Conservation (phyloP, 2,329 filamentous ascomycete genomes). For the Sordariomycetes sp. region DNA sequence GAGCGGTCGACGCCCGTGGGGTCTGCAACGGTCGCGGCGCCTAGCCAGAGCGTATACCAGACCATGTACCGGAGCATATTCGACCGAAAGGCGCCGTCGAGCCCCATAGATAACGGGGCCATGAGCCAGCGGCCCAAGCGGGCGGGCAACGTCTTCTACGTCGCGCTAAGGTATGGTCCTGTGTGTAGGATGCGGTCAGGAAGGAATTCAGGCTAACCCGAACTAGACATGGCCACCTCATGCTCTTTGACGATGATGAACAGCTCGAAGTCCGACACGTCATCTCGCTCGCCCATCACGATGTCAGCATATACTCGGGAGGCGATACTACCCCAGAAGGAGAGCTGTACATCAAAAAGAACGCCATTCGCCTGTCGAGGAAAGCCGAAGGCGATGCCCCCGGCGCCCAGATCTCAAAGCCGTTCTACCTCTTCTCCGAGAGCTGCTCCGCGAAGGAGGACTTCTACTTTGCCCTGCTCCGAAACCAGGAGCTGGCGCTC, state of each 20-base stretch:
- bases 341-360: conserved; percentile 91
- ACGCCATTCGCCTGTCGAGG: conserved; percentile 73
- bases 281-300: conserved; percentile 81
- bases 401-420: conserved; percentile 54
- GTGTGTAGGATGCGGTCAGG: background rate
- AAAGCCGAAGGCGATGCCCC: conserved; percentile 45
- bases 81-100: conserved; percentile 54
- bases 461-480: conserved; percentile 88
- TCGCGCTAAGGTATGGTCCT: conserved; percentile 63
- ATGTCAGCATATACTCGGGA: conserved; percentile 75
- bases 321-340: conserved; percentile 72
- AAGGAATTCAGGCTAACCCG: background rate
- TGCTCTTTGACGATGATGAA: conserved; percentile 94
- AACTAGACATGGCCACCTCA: conserved; percentile 79
- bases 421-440: conserved; percentile 90
- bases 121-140: conserved; percentile 46
- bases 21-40: conserved; percentile 59
- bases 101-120: conserved; percentile 32
- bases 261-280: conserved; percentile 95
- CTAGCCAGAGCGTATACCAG: conserved; percentile 93
- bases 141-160: conserved; percentile 84
- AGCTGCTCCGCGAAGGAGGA: conserved; percentile 96
- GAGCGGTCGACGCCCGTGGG: conserved; percentile 76
- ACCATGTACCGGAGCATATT: conserved; percentile 97
- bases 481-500: conserved; percentile 65